Base-by-base conservation (phyloP, 768 basidiomycete genomes). In the Suillus paluster region DNA sequence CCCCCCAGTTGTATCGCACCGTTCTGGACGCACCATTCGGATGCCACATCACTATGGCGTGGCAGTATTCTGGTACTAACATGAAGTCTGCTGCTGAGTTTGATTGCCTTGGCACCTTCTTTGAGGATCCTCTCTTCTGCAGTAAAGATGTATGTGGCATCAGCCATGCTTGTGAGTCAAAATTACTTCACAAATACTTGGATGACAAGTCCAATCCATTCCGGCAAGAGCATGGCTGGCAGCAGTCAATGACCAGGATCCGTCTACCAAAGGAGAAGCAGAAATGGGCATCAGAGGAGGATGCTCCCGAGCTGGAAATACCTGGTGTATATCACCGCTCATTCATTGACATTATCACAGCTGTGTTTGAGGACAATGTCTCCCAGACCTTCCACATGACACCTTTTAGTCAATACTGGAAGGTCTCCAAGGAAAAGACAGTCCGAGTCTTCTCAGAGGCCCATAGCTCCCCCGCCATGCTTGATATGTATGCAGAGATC, bases 51-150 rank as follows among this genome's bases (percentile, higher is more conserved):
- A n/a, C n/a, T 1, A 73, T 70, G 71, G 46, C 60, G 25, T 73
- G 73, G 73, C 50, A 64, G 34, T 60, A 69, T 46, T 64, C 59
- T 27, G 65, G 71, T 1, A 65, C 67, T 12, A 63, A 42, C n/a
- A 39, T 27, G 23, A 66, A 60, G 42, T 64, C 62, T 19, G 44
- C 53, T 5, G 48, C n/a, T 12, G 46, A 59, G 27, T 45, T 67
- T 4, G 39, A 67, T 41, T 15, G 36, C n/a, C 63, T 67, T 9
- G 54, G 62, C 15, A 46, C 5, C 70, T 72, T 12, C 42, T 30
- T 76, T 21, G 41, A 59, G 0, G 62, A 64, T 27, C 36, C 52
- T 14, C 70, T 72, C 41, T 76, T 77, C 60, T 54, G 66, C 10
- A 12, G 19, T 1, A 39, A 62, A 30, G 66, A 74, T 33, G 61